Evolutionary conservation across 768 basidiomycete species (phyloP), one percentile per base, ranked within the genome.

Genomic region (Termitomyces heimii): DNA sequence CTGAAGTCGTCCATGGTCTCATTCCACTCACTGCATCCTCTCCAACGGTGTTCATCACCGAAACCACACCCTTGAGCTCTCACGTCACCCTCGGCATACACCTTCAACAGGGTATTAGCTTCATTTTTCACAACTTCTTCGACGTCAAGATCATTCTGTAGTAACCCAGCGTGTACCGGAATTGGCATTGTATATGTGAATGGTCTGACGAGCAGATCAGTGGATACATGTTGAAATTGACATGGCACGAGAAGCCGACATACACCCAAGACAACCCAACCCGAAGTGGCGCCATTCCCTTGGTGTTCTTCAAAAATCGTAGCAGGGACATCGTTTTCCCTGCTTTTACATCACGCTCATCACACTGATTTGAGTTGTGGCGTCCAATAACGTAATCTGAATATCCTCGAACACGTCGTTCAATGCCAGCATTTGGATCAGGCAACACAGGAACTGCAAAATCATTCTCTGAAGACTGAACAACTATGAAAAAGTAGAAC

Each of bases 231-330:
- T 35, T 35, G 14, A 4, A 35, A 16, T 5, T 35, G 6, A 35
- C 20, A 40, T 56, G 32, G 18, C 31, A 8, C n/a, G 50, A 37
- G 18, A 16, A 52, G n/a, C 12, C 10, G 40, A 73, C 79, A 49
- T 56, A 88, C 88, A 80, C 78, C 88, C 88, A 90, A 14, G 84
- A 83, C 50, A 91, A 70, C 32, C 82, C 76, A 14, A 89, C 73
- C 22, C 77, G 73, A 4, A 89, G 71, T 4, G 85, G 75, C 54
- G 81, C 77, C 22, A 82, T 66, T 2, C 87, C 87, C 63, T 81
- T 84, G 16, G 75, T 78, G 60, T 81, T 81, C 66, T 76, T 80
- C 60, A 88, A 61, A 54, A 76, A 80, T 26, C 60, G 62, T 48
- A 67, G 5, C 26, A 43, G 52, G 4, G 31, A 46, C 31, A n/a